Percentiles rank a stretch among this genome's conserved stretches.
Evolutionary conservation across 1,284 basidiomycete genomes (phyloP).

Genomic region (Irpex rosettiformis): DNA sequence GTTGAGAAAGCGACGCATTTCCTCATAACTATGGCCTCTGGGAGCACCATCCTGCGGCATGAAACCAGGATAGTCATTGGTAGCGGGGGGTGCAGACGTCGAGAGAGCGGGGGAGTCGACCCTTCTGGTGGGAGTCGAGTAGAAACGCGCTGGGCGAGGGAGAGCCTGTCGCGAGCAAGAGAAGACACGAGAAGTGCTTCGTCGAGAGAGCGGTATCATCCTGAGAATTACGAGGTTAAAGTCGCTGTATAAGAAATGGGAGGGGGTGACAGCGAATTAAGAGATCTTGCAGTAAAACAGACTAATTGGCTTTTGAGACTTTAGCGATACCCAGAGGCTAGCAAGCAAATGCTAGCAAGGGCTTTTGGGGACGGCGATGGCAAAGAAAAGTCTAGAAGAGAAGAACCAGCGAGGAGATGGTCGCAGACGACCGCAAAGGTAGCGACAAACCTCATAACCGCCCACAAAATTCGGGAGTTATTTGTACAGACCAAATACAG

Average conservation of each 20-base stretch:
- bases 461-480: background rate
- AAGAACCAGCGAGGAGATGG: background rate
- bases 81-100: conserved; percentile 38
- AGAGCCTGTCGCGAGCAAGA: conserved; percentile 62
- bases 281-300: background rate
- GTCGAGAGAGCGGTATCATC: conserved; percentile 32
- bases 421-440: background rate
- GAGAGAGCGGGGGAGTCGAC: conserved; percentile 46
- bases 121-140: conserved; percentile 56
- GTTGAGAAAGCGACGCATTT: conserved; percentile 47
- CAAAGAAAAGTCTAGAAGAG: background rate
- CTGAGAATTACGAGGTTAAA: background rate
- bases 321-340: background rate
- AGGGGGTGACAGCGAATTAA: background rate
- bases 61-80: conserved; percentile 38
- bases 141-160: conserved; percentile 63
- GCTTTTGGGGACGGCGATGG: background rate
- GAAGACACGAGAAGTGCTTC: conserved; percentile 49
- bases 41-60: conserved; percentile 24
- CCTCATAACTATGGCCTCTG: conserved; percentile 30
- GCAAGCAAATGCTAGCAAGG: background rate
- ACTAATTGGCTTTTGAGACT: background rate
- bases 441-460: background rate
- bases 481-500: background rate
- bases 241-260: background rate